A percentile compares a stretch with the other conserved stretches of the same genome.
These are phyloP conservation scores for Daldinia sp. DNA, from an alignment of 2,329 filamentous ascomycete species.

Conservation along the genomic window DNA sequence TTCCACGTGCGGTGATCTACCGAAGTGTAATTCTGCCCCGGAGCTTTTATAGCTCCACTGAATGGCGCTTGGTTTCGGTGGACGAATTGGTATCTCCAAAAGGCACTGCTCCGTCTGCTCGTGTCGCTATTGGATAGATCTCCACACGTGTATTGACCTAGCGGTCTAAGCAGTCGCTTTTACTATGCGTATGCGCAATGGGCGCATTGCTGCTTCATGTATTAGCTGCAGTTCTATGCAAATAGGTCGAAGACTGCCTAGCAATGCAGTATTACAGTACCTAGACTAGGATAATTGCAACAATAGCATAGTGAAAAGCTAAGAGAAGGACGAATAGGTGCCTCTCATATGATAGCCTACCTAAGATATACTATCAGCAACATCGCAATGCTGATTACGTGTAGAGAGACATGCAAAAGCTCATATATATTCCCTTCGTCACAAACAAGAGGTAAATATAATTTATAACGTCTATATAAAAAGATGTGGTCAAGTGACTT, in stretches of 20 bases:
- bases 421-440: not conserved
- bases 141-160: slow-evolving; percentile 27
- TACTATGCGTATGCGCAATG: not conserved
- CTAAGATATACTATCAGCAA: not conserved
- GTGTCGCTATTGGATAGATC: slow-evolving; percentile 19
- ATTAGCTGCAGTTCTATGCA: not conserved
- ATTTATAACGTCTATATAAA: not conserved
- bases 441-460: not conserved
- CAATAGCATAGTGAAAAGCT: not conserved
- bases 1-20: slow-evolving; percentile 26
- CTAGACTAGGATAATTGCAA: not conserved
- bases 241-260: not conserved
- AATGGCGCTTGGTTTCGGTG: slow-evolving; percentile 15
- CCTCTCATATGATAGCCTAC: not conserved
- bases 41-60: not conserved
- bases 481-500: not conserved
- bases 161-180: not conserved
- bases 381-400: not conserved
- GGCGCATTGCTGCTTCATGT: not conserved
- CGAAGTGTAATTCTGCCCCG: not conserved
- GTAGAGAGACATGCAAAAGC: not conserved
- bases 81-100: slow-evolving; percentile 19
- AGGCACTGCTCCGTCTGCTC: not conserved
- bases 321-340: not conserved
- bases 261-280: not conserved